Evolutionary conservation across 225 moss, liverwort and hornwort species (phyloP).

Genomic region (Physcomitrellopsis africana): DNA sequence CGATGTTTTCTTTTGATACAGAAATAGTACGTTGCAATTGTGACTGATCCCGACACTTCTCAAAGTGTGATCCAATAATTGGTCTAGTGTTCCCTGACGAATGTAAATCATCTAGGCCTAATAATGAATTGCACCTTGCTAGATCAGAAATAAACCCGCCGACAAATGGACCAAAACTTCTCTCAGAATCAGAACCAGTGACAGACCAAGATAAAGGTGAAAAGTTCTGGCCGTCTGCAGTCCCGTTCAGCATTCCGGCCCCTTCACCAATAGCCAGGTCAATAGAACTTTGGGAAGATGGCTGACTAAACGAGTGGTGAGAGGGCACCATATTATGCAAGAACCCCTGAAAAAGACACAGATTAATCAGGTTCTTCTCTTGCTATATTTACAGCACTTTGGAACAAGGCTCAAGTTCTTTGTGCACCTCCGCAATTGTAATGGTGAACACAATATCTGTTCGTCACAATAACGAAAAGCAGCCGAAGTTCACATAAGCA

Average conservation of each 20-base stretch:
- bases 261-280: constrained; percentile 41
- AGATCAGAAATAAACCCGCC: constrained; percentile 42
- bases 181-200: constrained; percentile 46
- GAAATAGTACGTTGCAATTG: constrained; percentile 25
- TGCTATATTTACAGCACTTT: background rate
- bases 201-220: constrained; percentile 41
- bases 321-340: constrained; percentile 29
- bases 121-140: constrained; percentile 45
- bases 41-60: constrained; percentile 27
- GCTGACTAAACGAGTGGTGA: constrained; percentile 38
- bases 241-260: constrained; percentile 39
- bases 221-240: constrained; percentile 34
- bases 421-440: constrained; percentile 5
- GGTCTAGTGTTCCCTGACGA: constrained; percentile 30
- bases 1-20: constrained; percentile 23
- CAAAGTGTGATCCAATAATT: constrained; percentile 25
- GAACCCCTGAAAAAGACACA: constrained; percentile 34
- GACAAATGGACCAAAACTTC: constrained; percentile 44
- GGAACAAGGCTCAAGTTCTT: background rate
- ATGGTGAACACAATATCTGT: background rate
- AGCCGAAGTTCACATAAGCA: background rate
- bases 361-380: constrained; percentile 10
- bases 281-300: constrained; percentile 43
- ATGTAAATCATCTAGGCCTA: constrained; percentile 38
- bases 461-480: constrained; percentile 1